Evolutionary conservation across 2,329 filamentous ascomycete genomes (phyloP), one percentile per base, ranked within the genome.

Genomic region (Aspergillus chevalieri): DNA sequence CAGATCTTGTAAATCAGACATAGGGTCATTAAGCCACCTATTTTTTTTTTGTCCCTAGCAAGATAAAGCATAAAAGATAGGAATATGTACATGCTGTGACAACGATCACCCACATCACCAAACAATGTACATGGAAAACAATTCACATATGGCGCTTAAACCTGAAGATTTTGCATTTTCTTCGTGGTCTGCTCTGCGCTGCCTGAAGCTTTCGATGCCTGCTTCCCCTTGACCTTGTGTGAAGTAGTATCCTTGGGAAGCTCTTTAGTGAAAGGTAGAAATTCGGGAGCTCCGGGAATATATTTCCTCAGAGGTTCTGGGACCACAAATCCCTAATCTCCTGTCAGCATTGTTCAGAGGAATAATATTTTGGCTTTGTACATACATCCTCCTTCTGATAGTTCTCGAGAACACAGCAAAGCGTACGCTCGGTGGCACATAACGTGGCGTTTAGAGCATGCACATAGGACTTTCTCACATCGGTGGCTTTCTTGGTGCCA

Each of bases 391-490:
- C 84, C 0, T 85, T 93, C 76, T 98, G 93, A 72, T 92, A 97
- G 74, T 97, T 98, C 74, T 98, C 93, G 36, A 98, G 80, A 41
- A 98, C 78, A 68, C 92, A 96, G 79, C 93, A 97, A 45, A 97
- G 78, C 0, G 92, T 89, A 66, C 92, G 82, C 66, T 95, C 91
- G 1, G 92, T 96, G 15, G 92, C 92, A 69, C 87, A 92, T 36
- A 96, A 78, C 17, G 87, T 95, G 54, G 87, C 87, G 74, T 96
- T 96, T 53, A 96, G 77, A 38, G 87, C 89, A 72, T 98, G 93
- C 34, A 95, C 91, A 67, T 96, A 98, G 58, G 89, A 86, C 81
- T 97, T 98, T 70, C 86, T 86, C 51, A 80, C 78, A 57, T 91
- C 89, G 24, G 85, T 91, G 70, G 87, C 84, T 67, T 85, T 87